Conservation (phyloP, 116 monocot genomes). For the Phalaenopsis hybrid region DNA sequence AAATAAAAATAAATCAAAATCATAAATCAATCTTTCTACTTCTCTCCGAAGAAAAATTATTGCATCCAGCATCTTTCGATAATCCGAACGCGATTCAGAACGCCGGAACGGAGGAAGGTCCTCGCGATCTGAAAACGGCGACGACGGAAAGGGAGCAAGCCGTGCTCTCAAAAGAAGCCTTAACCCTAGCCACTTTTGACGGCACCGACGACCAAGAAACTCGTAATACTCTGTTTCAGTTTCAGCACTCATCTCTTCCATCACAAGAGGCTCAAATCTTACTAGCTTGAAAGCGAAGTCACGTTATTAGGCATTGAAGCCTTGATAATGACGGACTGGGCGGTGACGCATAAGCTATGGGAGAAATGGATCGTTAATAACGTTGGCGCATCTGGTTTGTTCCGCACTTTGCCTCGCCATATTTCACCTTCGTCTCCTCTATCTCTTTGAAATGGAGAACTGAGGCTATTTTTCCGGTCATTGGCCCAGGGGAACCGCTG, state of each 20-base stretch:
- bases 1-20: too few relatives aligned
- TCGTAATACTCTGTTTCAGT: not conserved
- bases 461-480: not conserved
- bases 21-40: too few relatives aligned
- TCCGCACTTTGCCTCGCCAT: not conserved
- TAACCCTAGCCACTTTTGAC: conserved; percentile 33
- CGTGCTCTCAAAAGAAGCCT: conserved; percentile 3
- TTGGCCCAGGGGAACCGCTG: conserved; percentile 30
- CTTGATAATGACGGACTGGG: conserved; percentile 37
- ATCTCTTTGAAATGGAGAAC: not conserved
- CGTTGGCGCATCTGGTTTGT: conserved; percentile 28
- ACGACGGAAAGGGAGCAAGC: too few relatives aligned
- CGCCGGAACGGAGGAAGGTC: too few relatives aligned
- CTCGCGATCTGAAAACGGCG: too few relatives aligned
- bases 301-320: not conserved
- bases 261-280: not conserved
- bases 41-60: too few relatives aligned
- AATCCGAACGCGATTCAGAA: too few relatives aligned
- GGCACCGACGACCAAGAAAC: too few relatives aligned
- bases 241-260: not conserved
- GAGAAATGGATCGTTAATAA: conserved; percentile 23
- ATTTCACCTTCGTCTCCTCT: not conserved
- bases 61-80: too few relatives aligned
- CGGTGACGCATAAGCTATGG: conserved; percentile 23
- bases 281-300: not conserved